These are phyloP conservation scores for Raffaelea albimanens DNA, from an alignment of 2,329 filamentous ascomycete genomes.

Conservation along the genomic window DNA sequence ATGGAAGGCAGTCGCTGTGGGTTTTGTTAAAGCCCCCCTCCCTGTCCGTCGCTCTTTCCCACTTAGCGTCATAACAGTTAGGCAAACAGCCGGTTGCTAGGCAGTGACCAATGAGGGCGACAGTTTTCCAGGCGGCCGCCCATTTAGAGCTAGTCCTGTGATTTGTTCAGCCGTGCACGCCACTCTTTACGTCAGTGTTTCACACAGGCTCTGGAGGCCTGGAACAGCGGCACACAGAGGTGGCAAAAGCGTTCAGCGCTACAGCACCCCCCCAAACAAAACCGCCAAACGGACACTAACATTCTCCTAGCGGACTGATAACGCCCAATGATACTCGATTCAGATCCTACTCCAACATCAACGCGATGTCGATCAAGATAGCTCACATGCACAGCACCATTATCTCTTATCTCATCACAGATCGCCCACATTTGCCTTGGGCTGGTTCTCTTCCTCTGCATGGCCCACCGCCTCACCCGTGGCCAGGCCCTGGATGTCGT, in stretches of 20 bases:
- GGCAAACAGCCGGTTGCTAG: conserved; percentile 1
- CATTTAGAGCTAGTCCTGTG: neutral
- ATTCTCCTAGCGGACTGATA: no score
- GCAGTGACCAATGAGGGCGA: neutral
- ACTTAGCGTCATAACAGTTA: conserved; percentile 5
- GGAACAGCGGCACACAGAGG: no score
- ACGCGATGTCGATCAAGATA: no score
- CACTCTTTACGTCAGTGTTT: neutral
- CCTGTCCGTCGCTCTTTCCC: neutral
- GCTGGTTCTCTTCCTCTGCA: neutral
- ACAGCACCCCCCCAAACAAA: no score
- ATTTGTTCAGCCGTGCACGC: neutral
- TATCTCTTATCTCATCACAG: no score
- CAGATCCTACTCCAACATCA: no score
- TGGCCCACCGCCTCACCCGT: conserved; percentile 6
- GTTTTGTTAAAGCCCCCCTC: neutral
- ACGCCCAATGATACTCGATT: no score
- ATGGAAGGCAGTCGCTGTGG: neutral
- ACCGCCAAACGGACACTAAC: no score
- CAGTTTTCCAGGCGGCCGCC: neutral
- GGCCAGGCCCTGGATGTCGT: conserved; percentile 30
- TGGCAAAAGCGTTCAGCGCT: no score
- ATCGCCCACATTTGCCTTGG: neutral
- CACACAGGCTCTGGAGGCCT: neutral
- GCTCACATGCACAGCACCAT: no score